Evolutionary conservation across 768 basidiomycete genomes (phyloP).

Genomic region (Stropharia rugosoannulata): DNA sequence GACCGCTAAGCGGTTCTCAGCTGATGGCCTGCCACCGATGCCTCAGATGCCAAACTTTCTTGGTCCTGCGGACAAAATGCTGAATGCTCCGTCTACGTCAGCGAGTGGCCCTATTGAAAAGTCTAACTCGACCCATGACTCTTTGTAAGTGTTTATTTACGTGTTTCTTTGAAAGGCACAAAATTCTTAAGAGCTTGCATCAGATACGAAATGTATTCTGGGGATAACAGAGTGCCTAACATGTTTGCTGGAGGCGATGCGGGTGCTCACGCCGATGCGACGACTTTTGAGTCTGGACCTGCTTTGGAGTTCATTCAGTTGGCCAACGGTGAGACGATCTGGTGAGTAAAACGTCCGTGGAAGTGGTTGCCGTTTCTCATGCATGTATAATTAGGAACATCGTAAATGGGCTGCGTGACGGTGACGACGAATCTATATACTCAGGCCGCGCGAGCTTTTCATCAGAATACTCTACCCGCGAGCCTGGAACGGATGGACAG

Average conservation of each 20-base stretch:
- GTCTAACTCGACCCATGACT: constrained; percentile 72
- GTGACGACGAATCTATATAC: constrained; percentile 69
- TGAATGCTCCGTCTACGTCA: constrained; percentile 35
- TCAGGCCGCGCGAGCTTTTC: constrained; percentile 68
- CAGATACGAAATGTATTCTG: constrained; percentile 81
- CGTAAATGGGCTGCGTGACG: constrained; percentile 80
- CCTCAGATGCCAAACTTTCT: constrained; percentile 60
- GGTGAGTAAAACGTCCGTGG: constrained; percentile 44
- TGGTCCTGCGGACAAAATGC: constrained; percentile 38
- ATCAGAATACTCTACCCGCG: constrained; percentile 67
- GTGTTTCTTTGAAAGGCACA: constrained; percentile 14
- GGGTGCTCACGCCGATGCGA: constrained; percentile 27
- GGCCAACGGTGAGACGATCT: constrained; percentile 87
- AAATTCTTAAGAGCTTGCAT: constrained; percentile 17
- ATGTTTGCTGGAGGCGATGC: constrained; percentile 28
- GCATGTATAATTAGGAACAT: constrained; percentile 56
- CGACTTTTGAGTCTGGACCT: constrained; percentile 47
- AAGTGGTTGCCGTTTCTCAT: constrained; percentile 14
- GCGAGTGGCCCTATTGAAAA: constrained; percentile 53
- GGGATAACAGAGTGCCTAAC: constrained; percentile 47
- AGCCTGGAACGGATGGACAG: constrained; percentile 55
- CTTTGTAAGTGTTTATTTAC: constrained; percentile 54
- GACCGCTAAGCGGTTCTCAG: constrained; percentile 59
- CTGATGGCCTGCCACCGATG: constrained; percentile 65
- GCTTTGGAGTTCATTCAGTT: constrained; percentile 80